A percentile compares a stretch with the other conserved stretches of the same genome.
Conservation (phyloP, 352 stramenopile species). For the Peronospora belbahrii region DNA sequence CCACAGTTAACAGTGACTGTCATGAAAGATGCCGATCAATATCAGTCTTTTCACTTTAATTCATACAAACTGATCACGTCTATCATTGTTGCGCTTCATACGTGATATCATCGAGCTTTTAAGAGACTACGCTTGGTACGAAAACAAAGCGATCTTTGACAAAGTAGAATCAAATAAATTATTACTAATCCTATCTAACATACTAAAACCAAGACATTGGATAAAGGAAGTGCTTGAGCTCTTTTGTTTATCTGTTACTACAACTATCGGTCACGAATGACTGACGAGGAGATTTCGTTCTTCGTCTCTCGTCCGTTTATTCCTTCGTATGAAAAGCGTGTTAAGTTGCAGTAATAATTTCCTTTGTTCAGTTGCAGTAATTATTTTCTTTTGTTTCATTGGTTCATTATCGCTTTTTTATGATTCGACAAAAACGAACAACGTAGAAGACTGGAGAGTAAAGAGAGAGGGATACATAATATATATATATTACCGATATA, state of each 20-base stretch:
- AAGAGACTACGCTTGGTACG: slow-evolving; percentile 48
- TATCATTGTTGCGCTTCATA: slow-evolving; percentile 9
- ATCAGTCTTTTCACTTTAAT: slow-evolving; percentile 11
- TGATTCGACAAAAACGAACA: slow-evolving; percentile 7
- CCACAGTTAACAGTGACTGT: slow-evolving; percentile 24
- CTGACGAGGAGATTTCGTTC: too few species aligned
- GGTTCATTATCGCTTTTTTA: not conserved
- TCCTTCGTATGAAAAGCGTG: too few species aligned
- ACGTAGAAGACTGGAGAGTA: slow-evolving; percentile 14
- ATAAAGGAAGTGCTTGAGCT: too few species aligned
- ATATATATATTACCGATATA: too few species aligned
- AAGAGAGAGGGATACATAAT: slow-evolving; percentile 1
- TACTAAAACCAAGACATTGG: too few species aligned
- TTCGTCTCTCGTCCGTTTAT: too few species aligned
- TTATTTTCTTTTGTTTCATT: not conserved
- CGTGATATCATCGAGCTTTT: slow-evolving; percentile 22
- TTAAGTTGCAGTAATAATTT: not conserved
- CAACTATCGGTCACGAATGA: too few species aligned
- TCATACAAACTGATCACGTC: not conserved
- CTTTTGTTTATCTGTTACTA: too few species aligned
- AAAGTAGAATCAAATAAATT: slow-evolving; percentile 1
- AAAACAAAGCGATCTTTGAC: slow-evolving; percentile 42
- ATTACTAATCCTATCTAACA: too few species aligned
- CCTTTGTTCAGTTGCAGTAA: not conserved
- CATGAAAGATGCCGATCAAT: slow-evolving; percentile 39